Conservation (phyloP, 805 yeast species). For the Suhomyces kilbournensis region DNA sequence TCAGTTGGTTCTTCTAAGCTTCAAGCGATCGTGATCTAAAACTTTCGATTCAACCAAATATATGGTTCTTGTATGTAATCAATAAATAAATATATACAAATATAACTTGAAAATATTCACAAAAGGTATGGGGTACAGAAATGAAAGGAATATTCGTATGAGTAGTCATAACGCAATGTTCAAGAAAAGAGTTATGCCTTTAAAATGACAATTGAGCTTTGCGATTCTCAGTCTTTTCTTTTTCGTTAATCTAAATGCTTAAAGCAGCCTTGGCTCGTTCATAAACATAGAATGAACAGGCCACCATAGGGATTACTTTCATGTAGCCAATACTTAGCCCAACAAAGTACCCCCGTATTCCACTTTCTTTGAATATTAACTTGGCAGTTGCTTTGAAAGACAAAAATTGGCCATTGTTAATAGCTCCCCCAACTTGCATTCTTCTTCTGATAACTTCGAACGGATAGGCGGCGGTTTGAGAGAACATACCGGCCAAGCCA, state of each 20-base stretch:
- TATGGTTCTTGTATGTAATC: conserved; percentile 2
- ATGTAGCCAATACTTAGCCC: conserved; percentile 94
- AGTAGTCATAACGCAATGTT: not conserved
- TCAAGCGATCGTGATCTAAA: not conserved
- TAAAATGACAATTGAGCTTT: not conserved
- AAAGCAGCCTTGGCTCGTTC: conserved; percentile 75
- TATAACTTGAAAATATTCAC: conserved; percentile 1
- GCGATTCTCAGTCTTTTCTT: not conserved
- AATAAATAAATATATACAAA: not conserved
- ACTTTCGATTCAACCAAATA: not conserved
- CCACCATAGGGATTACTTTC: conserved; percentile 95
- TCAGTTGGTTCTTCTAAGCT: conserved; percentile 52
- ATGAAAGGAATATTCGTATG: not conserved
- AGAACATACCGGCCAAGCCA: conserved; percentile 90
- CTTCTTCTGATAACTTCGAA: conserved; percentile 92
- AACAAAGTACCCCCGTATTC: conserved; percentile 84
- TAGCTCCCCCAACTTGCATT: conserved; percentile 90
- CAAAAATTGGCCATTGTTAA: conserved; percentile 55
- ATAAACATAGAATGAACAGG: conserved; percentile 92
- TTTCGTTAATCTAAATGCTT: conserved; percentile 45
- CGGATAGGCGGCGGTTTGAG: conserved; percentile 97
- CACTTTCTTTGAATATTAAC: conserved; percentile 67
- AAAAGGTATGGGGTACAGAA: not conserved
- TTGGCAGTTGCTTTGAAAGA: conserved; percentile 54
- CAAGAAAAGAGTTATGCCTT: not conserved